Base-by-base conservation (phyloP, 108 stramenopile species). In the Thalassiosira profunda region DNA sequence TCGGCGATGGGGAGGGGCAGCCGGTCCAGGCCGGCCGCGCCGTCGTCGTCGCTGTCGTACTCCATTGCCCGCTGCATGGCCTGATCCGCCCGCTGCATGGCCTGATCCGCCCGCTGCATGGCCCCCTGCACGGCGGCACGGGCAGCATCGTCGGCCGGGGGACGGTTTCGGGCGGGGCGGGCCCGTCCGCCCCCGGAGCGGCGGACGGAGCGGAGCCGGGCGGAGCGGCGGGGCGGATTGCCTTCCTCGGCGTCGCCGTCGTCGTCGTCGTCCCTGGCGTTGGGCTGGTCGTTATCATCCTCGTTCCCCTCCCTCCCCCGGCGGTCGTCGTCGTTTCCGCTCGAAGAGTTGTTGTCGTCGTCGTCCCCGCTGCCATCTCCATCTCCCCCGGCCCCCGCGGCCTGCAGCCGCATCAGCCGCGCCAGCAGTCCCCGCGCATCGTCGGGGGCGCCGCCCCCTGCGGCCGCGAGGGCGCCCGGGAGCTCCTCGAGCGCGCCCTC, bases 361-460 rank as follows among this genome's bases (percentile, higher is more conserved):
- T 9, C 62, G 18, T 21, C 43, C 26, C 44, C 37, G 44, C 53
- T 63, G 20, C 20, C 24, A 48, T 14, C 60, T 1, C 70, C 59
- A 37, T 81, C 78, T 33, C 62, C 41, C 15, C 49, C 60, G 29
- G 63, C 20, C 3, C 15, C 29, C 25, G 24, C 30, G 29, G 12
- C 33, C 64, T 18, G 29, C 38, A 26, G 63, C 44, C 37, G 47
- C 72, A 20, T 34, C 38, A 14, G 48, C 53, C 10, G 36, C 72
- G n/a, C 49, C 67, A 10, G 44, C 76, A 26, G 26, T 38, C 12
- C 12, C 72, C n/a, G 31, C 35, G 74, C 74, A 29, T 67, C 52
- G 1, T 67, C 77, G 30, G 44, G 58, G 51, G 71, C 69, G 12
- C 68, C 43, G 31, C 65, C 58, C 21, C 48, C 55, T 12, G 59